Evolutionary conservation across 495 filamentous ascomycete species (phyloP).

Genomic region (Neurospora sp.): DNA sequence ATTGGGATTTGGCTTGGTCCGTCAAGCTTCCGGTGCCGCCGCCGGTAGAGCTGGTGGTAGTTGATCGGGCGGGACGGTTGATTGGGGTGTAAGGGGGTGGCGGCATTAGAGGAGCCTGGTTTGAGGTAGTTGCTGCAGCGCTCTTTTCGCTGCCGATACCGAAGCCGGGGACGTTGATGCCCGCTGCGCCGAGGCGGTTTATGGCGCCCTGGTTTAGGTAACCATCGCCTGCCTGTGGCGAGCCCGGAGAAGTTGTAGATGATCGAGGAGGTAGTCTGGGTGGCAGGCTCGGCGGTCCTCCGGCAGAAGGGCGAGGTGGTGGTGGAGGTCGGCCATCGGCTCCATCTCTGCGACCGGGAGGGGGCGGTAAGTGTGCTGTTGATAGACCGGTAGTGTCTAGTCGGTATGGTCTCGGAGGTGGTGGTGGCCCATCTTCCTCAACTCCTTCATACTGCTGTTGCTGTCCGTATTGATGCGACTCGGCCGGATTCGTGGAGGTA

Average conservation of each 20-base stretch:
- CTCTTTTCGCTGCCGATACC: slow-evolving; percentile 47
- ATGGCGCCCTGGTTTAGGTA: slow-evolving; percentile 60
- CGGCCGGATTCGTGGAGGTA: not conserved
- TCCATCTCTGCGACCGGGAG: slow-evolving; percentile 50
- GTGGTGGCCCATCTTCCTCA: slow-evolving; percentile 31
- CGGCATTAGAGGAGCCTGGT: slow-evolving; percentile 3
- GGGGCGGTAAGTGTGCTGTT: slow-evolving; percentile 59
- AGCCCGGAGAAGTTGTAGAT: slow-evolving; percentile 39
- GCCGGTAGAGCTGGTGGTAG: slow-evolving; percentile 7
- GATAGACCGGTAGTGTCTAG: slow-evolving; percentile 61
- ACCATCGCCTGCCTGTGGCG: slow-evolving; percentile 12
- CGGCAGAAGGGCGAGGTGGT: slow-evolving; percentile 6
- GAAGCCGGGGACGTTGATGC: slow-evolving; percentile 72
- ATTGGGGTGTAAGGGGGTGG: slow-evolving; percentile 1
- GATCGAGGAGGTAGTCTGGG: slow-evolving; percentile 45
- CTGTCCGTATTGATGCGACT: slow-evolving; percentile 5
- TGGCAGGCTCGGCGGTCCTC: slow-evolving; percentile 56
- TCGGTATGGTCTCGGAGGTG: slow-evolving; percentile 58
- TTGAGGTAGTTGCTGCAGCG: slow-evolving; percentile 3
- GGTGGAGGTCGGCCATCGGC: slow-evolving; percentile 26
- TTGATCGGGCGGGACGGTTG: slow-evolving; percentile 3
- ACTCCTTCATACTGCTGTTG: slow-evolving; percentile 26
- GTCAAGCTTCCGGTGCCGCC: not conserved
- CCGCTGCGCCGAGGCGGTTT: slow-evolving; percentile 59
- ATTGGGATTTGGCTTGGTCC: not conserved